Evolutionary conservation across 2,329 filamentous ascomycete genomes (phyloP).

Genomic region (Blastomyces emzantsi): DNA sequence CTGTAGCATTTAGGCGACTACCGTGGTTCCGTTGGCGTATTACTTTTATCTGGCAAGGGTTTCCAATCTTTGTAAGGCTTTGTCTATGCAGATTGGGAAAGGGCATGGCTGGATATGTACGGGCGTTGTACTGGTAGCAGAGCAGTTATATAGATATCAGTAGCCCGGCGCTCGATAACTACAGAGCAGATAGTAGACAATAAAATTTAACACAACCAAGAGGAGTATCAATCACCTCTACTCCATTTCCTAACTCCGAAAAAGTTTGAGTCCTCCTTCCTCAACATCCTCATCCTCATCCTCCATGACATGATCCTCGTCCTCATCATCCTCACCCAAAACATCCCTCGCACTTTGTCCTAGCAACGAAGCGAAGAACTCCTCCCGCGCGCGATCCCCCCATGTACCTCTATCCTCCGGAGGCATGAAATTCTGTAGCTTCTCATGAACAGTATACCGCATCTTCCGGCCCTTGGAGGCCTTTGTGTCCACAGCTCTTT

Average conservation of each 20-base stretch:
- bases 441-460: slow-evolving; percentile 91
- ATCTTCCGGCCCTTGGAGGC: slow-evolving; percentile 93
- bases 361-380: slow-evolving; percentile 65
- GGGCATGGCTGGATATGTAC: not conserved
- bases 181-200: not conserved
- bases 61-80: not conserved
- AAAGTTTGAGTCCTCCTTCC: slow-evolving; percentile 28
- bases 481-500: slow-evolving; percentile 80
- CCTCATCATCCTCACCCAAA: slow-evolving; percentile 51
- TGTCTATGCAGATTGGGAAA: not conserved
- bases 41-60: not conserved
- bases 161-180: not conserved
- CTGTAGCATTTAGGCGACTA: not conserved
- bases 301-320: slow-evolving; percentile 39
- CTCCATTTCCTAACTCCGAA: slow-evolving; percentile 18
- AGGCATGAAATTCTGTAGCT: slow-evolving; percentile 97
- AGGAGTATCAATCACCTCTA: not conserved
- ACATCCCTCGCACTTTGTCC: slow-evolving; percentile 54
- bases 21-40: not conserved
- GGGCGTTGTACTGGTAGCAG: not conserved
- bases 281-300: slow-evolving; percentile 21
- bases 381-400: slow-evolving; percentile 70
- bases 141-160: not conserved
- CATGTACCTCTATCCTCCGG: slow-evolving; percentile 72
- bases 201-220: not conserved